Base-by-base conservation (phyloP, 495 filamentous ascomycete genomes). In the Hyaloscypha finlandica region DNA sequence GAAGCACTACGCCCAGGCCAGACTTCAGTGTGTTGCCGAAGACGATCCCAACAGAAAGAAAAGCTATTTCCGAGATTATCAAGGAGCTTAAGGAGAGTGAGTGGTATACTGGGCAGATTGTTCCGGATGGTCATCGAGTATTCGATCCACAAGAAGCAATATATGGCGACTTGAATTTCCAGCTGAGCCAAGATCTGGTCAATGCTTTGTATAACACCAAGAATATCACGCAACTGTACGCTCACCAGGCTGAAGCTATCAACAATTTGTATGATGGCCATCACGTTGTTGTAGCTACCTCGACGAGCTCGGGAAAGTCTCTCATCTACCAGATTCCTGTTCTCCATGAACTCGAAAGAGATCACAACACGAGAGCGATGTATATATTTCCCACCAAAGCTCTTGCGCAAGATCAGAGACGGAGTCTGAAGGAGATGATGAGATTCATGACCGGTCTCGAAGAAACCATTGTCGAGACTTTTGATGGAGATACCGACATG, bases 381-480 rank as follows among this genome's bases (percentile, higher is more conserved):
- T 98, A 97, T 74, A 97, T 99, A 29, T 99, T 99, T 67, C 95
- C 95, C 1, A 99, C 95, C 3, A 99, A 99, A 78, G 95, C 95
- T 12, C 81, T 99, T 16, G 95, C 95, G 3, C 95, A 99, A 76
- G 95, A 98, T 78, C 95, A 99, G 77, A 86, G 87, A 72, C 84
- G 95, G 65, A 96, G 94, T 71, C 82, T 98, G 76, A 89, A 90
- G 71, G 92, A 97, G 55, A 79, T 99, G 64, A 78, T 98, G 54
- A 77, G 83, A 22, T 96, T 88, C 73, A 92, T 99, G 85, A 82
- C 86, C 4, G 87, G 86, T 0, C 75, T 97, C n/a, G 85, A 92
- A 69, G 81, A 89, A 62, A 79, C 88, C 6, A 77, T 94, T 14
- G 92, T 97, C 11, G 96, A 98, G 70, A 97, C 94, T 0, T 98